A percentile compares a stretch with the other conserved stretches of the same genome.
These are phyloP conservation scores for Claviceps maximensis DNA, from an alignment of 2,329 filamentous ascomycete species.

Conservation along the genomic window DNA sequence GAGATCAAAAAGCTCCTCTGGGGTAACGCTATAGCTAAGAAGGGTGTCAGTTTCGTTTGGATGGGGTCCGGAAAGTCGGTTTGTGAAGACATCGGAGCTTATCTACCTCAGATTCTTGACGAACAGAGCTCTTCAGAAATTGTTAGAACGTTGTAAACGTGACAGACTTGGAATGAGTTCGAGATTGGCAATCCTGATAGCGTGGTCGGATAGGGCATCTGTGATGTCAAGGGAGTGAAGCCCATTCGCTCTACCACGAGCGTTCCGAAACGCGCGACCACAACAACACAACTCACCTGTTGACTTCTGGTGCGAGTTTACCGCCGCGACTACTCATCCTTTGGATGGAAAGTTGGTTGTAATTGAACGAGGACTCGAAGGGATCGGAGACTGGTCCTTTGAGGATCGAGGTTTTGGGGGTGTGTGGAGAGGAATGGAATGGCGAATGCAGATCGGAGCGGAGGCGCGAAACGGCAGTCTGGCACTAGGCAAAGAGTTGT, in stretches of 20 bases:
- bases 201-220: background rate
- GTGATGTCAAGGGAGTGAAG: background rate
- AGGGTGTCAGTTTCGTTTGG: conserved; percentile 12
- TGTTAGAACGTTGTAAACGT: conserved; percentile 19
- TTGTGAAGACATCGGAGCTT: background rate
- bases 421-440: conserved; percentile 12
- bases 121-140: conserved; percentile 74
- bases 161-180: background rate
- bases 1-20: conserved; percentile 95
- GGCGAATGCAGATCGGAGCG: conserved; percentile 17
- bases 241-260: conserved; percentile 1
- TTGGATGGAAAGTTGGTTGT: conserved; percentile 33
- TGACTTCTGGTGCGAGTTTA: conserved; percentile 99
- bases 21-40: conserved; percentile 89
- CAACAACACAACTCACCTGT: conserved; percentile 49
- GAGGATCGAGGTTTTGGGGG: conserved; percentile 13
- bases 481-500: conserved; percentile 11
- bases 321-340: conserved; percentile 93
- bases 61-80: background rate
- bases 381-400: conserved; percentile 9
- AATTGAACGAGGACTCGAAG: conserved; percentile 18
- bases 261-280: conserved; percentile 5
- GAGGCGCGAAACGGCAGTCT: conserved; percentile 15
- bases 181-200: background rate
- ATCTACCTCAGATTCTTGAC: conserved; percentile 94